These are phyloP conservation scores for Sphaerulina vaccinii DNA, from an alignment of 2,329 filamentous ascomycete genomes.

Conservation along the genomic window DNA sequence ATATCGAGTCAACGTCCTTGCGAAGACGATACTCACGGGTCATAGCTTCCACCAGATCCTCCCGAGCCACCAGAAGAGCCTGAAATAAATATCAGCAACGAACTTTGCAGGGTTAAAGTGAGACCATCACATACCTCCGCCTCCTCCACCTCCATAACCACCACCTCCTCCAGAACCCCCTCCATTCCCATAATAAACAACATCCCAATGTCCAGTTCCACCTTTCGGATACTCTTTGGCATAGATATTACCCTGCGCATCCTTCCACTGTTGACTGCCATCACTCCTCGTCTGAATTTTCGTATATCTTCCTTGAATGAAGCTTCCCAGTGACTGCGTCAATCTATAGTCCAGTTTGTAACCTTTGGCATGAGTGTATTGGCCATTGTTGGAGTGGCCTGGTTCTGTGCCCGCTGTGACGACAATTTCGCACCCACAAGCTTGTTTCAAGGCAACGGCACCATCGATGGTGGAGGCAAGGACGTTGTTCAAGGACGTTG, in stretches of 20 bases:
- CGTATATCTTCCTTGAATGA: not conserved
- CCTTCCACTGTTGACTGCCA: slow-evolving; percentile 5
- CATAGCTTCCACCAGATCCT: not conserved
- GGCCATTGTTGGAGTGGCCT: not conserved
- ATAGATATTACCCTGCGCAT: slow-evolving; percentile 6
- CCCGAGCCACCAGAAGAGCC: not conserved
- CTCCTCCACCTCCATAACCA: not conserved
- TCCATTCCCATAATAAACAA: not conserved
- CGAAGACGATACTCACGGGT: not conserved
- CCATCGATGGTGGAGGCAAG: slow-evolving; percentile 4
- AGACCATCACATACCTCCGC: not conserved
- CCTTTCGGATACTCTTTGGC: no score
- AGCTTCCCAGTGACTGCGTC: not conserved
- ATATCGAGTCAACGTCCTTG: not conserved
- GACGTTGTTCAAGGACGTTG: slow-evolving; percentile 1
- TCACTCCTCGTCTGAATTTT: slow-evolving; percentile 2
- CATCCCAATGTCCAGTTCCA: not conserved
- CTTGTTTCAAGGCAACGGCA: slow-evolving; percentile 1
- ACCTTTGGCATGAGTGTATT: slow-evolving; percentile 1
- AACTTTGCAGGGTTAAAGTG: not conserved
- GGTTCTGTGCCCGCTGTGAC: slow-evolving; percentile 7
- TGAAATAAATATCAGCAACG: not conserved
- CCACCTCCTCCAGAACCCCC: not conserved
- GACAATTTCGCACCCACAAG: not conserved
- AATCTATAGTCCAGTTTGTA: slow-evolving; percentile 8